phyloP scores from a whole-genome alignment of 83 land plant species.

The Isoetes engelmannii region DNA sequence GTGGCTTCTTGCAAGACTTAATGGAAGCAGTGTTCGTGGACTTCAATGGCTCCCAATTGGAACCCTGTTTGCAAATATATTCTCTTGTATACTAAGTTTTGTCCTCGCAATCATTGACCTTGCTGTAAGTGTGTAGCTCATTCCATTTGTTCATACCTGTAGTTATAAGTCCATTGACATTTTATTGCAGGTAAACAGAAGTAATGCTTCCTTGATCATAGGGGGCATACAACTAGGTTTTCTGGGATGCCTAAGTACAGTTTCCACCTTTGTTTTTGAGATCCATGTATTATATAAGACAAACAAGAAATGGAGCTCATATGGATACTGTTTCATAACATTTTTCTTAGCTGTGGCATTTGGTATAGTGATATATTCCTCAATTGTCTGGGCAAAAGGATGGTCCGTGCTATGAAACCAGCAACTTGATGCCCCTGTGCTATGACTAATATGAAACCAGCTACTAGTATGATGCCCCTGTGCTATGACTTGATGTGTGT shows the following conservation, averaged over 20 bases:
- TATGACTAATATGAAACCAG: too few relatives aligned
- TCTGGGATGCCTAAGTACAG: slow-evolving; percentile 82
- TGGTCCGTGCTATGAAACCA: too few relatives aligned
- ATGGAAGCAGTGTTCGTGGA: slow-evolving; percentile 50
- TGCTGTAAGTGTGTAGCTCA: slow-evolving; percentile 37
- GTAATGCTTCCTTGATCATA: slow-evolving; percentile 33
- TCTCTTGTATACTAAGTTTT: slow-evolving; percentile 58
- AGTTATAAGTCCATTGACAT: background rate
- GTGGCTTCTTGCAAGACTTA: slow-evolving; percentile 61
- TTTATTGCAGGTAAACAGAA: slow-evolving; percentile 39
- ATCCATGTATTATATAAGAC: slow-evolving; percentile 18
- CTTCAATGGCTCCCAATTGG: slow-evolving; percentile 76
- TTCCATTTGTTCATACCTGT: background rate
- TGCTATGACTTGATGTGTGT: too few relatives aligned
- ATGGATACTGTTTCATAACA: background rate
- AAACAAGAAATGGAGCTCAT: background rate
- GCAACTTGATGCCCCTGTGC: too few relatives aligned
- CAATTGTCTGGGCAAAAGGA: background rate
- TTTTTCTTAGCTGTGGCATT: background rate
- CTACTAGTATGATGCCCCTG: too few relatives aligned
- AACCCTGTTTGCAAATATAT: slow-evolving; percentile 58
- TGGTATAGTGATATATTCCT: background rate
- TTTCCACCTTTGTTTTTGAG: slow-evolving; percentile 79
- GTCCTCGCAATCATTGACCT: slow-evolving; percentile 36
- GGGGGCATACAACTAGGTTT: slow-evolving; percentile 57